Evolutionary conservation across 1,284 basidiomycete species (phyloP), one percentile per base, ranked within the genome.

Genomic region (Vanrija humicola): DNA sequence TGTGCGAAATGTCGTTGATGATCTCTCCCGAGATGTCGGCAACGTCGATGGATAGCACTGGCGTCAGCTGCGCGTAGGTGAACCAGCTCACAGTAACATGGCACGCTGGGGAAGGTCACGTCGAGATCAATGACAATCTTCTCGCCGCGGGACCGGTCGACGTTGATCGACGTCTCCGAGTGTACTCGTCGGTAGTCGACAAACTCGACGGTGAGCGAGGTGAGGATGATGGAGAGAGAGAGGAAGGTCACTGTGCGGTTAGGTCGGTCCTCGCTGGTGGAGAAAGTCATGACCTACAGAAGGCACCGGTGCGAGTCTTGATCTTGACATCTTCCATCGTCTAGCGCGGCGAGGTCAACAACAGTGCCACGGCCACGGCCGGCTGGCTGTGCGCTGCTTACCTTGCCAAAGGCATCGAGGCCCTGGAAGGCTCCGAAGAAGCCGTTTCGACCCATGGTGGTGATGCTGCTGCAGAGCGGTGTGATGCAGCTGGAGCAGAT

Each of bases 1-100:
- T 92, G 76, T 98, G 95, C 12, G 89, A 83, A 45, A 96, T 75
- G 67, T 96, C 93, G 58, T 87, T 83, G 72, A 96, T 92, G 44
- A 88, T 86, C 79, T 98, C 95, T 26, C 96, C 96, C 55, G 89
- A 91, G 60, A 98, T 96, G 73, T 99, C 96, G 89, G 97, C 96
- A 51, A 98, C 86, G 75, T 98, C 96, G 52, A 98, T 77, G 72
- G 90, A 93, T 48, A 97, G 82, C 46, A 97, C 92, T 96, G 66
- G 10, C 8, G n/a, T 29, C 5, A 39, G 38, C 3, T 14, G n/a
- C 12, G 6, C 14, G 19, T 16, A 3, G 7, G 15, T 12, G 15
- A 39, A 39, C 15, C 26, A 21, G 83, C 90, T 79, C 74, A 95
- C 92, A 79, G 78, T 96, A 98, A 78, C 96, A 99, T 34, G 96